These are phyloP conservation scores for Discostella stelligeroides DNA, from an alignment of 108 stramenopile species.

Conservation along the genomic window DNA sequence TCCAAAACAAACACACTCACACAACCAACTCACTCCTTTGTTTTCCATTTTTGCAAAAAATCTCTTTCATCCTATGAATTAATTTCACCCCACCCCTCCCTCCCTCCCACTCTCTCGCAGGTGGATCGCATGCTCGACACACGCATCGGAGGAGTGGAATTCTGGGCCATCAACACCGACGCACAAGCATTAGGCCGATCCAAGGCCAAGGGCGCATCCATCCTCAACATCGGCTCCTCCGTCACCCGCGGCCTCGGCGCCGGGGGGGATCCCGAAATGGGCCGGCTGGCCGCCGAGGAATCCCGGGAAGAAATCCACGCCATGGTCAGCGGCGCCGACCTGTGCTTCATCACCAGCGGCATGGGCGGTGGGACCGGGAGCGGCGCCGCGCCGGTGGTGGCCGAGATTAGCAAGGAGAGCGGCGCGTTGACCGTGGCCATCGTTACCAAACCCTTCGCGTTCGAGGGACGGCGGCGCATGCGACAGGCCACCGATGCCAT, in stretches of 20 bases:
- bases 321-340: constrained; percentile 81
- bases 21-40: no score
- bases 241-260: constrained; percentile 92
- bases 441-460: constrained; percentile 91
- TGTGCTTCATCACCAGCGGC: constrained; percentile 88
- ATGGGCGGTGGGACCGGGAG: constrained; percentile 93
- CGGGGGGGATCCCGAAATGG: constrained; percentile 88
- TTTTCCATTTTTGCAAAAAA: background rate
- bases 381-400: constrained; percentile 86
- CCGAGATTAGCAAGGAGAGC: constrained; percentile 79
- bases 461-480: constrained; percentile 89
- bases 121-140: constrained; percentile 90
- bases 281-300: constrained; percentile 85
- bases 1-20: no score
- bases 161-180: constrained; percentile 93
- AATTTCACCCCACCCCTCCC: background rate
- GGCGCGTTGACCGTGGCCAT: constrained; percentile 85
- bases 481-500: constrained; percentile 85
- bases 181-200: constrained; percentile 79
- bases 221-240: constrained; percentile 81
- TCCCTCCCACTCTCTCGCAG: constrained; percentile 10
- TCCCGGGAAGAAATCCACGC: constrained; percentile 67
- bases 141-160: constrained; percentile 83
- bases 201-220: constrained; percentile 61
- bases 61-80: background rate